Conservation (phyloP, 1,139 yeast genomes). For the Pneumocystis canis region DNA sequence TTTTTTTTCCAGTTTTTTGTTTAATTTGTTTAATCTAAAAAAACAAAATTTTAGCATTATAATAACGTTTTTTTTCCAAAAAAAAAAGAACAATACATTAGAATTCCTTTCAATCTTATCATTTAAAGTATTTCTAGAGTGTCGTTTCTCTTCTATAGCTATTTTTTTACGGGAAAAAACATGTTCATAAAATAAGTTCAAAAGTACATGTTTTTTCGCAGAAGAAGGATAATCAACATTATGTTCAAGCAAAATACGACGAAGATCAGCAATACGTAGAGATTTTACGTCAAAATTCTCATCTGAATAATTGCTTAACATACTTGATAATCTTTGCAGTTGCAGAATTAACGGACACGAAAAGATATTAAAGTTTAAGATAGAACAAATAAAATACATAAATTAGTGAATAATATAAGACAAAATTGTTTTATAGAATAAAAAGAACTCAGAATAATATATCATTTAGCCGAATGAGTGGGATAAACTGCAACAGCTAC, state of each 20-base stretch:
- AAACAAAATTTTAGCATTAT: not conserved
- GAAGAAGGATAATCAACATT: constrained; percentile 42
- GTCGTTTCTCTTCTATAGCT: constrained; percentile 20
- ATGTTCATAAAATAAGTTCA: constrained; percentile 38
- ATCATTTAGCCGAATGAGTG: not conserved
- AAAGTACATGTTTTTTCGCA: constrained; percentile 48
- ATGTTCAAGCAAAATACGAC: constrained; percentile 45
- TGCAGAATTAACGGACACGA: no score
- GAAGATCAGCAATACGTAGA: constrained; percentile 48
- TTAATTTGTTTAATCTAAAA: not conserved
- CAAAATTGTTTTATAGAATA: not conserved
- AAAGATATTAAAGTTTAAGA: not conserved
- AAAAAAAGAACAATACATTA: not conserved
- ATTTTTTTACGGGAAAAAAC: constrained; percentile 31
- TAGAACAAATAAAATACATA: not conserved
- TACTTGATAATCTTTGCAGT: no score
- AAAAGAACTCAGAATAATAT: not conserved
- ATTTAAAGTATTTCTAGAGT: not conserved
- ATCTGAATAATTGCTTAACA: constrained; percentile 7
- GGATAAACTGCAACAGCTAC: not conserved
- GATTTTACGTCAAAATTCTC: constrained; percentile 48
- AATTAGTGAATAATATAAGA: not conserved
- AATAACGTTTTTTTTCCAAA: not conserved
- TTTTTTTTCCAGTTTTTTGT: not conserved
- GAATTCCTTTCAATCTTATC: not conserved